phyloP scores from a whole-genome alignment of 2,329 filamentous ascomycete species.

The Calonectria crousiana region DNA sequence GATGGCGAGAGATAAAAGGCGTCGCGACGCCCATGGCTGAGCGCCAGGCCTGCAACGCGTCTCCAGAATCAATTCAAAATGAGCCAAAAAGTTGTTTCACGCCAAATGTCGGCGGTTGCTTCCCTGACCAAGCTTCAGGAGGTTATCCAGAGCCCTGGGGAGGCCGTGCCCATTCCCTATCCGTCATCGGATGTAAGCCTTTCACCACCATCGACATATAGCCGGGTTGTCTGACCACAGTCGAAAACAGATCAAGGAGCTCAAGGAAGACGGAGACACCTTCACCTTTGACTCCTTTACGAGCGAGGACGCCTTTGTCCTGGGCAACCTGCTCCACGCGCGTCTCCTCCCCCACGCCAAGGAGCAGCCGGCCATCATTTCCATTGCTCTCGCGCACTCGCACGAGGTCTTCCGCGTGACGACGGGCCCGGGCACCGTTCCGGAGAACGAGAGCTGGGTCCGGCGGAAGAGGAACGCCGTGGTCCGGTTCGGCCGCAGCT shows the following conservation, averaged over 20 bases:
- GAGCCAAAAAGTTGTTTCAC: constrained; percentile 30
- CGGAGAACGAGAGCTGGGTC: constrained; percentile 81
- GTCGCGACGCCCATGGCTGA: neutral
- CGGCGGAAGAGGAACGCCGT: constrained; percentile 79
- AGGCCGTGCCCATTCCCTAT: constrained; percentile 27
- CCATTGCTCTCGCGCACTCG: constrained; percentile 69
- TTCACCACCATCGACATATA: too few relatives aligned
- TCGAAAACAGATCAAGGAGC: constrained; percentile 40
- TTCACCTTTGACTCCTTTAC: constrained; percentile 69
- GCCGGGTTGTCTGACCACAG: neutral
- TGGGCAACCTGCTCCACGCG: constrained; percentile 74
- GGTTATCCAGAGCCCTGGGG: constrained; percentile 29
- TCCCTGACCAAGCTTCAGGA: constrained; percentile 37
- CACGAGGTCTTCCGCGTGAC: constrained; percentile 79
- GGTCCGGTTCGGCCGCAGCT: constrained; percentile 76
- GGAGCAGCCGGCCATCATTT: constrained; percentile 66
- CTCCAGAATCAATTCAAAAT: constrained; percentile 16
- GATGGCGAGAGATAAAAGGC: neutral
- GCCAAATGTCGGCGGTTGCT: constrained; percentile 24
- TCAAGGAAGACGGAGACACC: constrained; percentile 53
- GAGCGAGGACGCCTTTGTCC: constrained; percentile 71
- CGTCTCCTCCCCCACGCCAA: constrained; percentile 66
- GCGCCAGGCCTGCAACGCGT: neutral
- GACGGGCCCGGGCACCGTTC: constrained; percentile 74
- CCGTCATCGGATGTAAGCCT: constrained; percentile 38